Evolutionary conservation across 139 green algal species (phyloP).

Genomic region (Haematococcus sp.): DNA sequence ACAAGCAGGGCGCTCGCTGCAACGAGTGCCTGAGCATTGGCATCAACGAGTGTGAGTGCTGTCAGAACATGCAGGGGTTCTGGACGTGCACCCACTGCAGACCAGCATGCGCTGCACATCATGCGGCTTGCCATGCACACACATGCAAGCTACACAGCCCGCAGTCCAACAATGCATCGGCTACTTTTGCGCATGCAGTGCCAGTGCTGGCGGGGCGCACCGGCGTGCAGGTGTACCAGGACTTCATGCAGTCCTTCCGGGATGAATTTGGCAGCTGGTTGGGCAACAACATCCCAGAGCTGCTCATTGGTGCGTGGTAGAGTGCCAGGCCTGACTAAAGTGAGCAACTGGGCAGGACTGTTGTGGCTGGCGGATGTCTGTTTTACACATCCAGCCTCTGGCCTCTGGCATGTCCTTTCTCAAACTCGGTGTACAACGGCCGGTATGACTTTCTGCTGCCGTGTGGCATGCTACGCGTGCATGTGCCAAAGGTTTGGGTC

Average conservation of each 20-base stretch:
- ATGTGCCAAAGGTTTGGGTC: constrained; percentile 63
- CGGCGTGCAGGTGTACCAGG: constrained; percentile 79
- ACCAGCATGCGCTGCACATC: not conserved
- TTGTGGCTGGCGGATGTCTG: no score
- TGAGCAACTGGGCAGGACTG: no score
- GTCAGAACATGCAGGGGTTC: not conserved
- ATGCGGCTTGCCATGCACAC: not conserved
- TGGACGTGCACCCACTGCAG: not conserved
- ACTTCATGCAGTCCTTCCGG: constrained; percentile 83
- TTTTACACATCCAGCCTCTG: no score
- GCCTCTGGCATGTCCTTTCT: no score
- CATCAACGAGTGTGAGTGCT: constrained; percentile 45
- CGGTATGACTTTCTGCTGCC: no score
- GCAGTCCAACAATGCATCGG: not conserved
- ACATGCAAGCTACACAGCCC: not conserved
- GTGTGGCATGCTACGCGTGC: no score
- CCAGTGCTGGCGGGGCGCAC: constrained; percentile 79
- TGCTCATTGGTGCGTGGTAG: constrained; percentile 30
- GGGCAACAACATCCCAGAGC: constrained; percentile 43
- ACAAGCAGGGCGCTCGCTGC: constrained; percentile 31
- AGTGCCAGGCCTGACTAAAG: no score
- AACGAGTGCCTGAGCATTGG: constrained; percentile 47
- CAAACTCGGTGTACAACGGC: no score
- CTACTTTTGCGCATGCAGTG: constrained; percentile 23
- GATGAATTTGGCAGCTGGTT: constrained; percentile 58